Percentiles rank a stretch among this genome's conserved stretches.
phyloP scores from a whole-genome alignment of 345 rosid species.

The Lumnitzera littorea region DNA sequence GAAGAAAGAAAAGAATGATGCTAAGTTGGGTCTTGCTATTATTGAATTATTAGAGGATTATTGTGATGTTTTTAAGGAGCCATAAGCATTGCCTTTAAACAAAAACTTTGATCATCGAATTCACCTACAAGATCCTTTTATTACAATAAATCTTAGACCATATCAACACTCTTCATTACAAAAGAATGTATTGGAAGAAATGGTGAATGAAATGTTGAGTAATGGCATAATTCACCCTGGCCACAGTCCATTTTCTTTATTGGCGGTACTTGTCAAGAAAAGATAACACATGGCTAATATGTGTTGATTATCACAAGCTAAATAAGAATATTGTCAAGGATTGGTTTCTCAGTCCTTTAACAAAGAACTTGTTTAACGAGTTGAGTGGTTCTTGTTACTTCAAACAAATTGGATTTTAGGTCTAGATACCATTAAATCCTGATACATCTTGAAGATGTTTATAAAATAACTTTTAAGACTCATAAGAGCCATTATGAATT shows the following conservation, averaged over 20 bases:
- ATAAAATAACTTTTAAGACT: no score
- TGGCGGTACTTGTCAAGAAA: not conserved
- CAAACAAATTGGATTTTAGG: not conserved
- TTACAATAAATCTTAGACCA: not conserved
- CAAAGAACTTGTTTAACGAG: not conserved
- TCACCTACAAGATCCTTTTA: not conserved
- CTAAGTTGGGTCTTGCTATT: no score
- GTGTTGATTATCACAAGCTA: not conserved
- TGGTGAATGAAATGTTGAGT: not conserved
- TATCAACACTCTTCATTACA: not conserved
- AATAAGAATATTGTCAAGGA: not conserved
- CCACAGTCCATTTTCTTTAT: not conserved
- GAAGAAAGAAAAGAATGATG: no score
- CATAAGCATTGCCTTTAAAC: no score
- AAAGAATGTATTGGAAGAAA: not conserved
- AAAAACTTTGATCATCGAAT: slow-evolving; percentile 3
- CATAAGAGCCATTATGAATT: not conserved
- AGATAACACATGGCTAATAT: not conserved
- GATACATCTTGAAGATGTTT: no score
- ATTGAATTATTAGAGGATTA: no score
- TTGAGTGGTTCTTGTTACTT: not conserved
- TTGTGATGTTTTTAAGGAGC: no score
- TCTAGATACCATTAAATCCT: no score
- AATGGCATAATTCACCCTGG: not conserved
- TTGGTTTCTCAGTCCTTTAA: not conserved